Evolutionary conservation across 345 rosid species (phyloP), one percentile per base, ranked within the genome.

Genomic region (Salix exigua): DNA sequence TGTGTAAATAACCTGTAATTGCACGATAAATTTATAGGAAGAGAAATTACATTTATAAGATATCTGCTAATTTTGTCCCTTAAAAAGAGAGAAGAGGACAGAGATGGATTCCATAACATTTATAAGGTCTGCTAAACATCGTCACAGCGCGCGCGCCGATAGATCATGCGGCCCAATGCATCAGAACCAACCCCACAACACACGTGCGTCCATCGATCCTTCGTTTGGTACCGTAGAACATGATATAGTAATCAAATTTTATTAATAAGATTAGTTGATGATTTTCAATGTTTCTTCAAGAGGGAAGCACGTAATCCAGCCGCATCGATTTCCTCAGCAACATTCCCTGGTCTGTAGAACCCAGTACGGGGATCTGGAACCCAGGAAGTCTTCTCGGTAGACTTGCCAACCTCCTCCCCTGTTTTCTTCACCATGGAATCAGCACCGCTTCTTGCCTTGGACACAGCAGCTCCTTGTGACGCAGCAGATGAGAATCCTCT

Each of bases 321-420:
- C 18, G 78, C 88, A 79, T 94, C 96, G 35, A 89, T 76, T 82
- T 89, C 97, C 12, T 86, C 80, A 4, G 88, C 81, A 44, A 84
- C 82, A 78, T 86, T 88, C 72, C 88, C 98, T 2, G 98, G 97
- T 74, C 95, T 82, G 91, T 90, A 94, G 80, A 79, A 87, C 18
- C 98, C 96, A 78, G 98, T 92, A 37, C 88, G 86, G 7, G 97
- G 98, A 77, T 94, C 97, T 1, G 98, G 98, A 51, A 88, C 83
- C 97, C 97, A 94, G 8, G 93, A 73, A 38, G 82, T 87, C 80
- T 85, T 87, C 85, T 87, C 78, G 69, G 72, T 80, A 12, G 88
- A 72, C 28, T 80, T 78, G 60, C 61, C 87, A 61, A 31, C 71
- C 86, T 86, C 96, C 79, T 82, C 88, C 75, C 65, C 87, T 16